Evolutionary conservation across 495 filamentous ascomycete species (phyloP), one percentile per base, ranked within the genome.

Genomic region (Tuber umbilicatum): DNA sequence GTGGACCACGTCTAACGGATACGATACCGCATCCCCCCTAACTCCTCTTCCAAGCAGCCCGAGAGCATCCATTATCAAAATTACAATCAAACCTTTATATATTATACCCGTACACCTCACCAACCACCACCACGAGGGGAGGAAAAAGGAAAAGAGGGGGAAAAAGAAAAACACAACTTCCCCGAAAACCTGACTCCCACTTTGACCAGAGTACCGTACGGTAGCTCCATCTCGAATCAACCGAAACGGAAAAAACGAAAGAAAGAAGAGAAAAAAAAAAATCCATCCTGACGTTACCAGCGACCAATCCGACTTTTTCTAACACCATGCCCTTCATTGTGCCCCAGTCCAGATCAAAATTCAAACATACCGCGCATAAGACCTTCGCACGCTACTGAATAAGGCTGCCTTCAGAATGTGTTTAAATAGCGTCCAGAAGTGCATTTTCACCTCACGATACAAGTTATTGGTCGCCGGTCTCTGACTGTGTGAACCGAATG

Each of bases 291-390:
- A 64, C 55, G 55, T 64, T 64, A 0, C 27, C 27, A 35, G 14
- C 55, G 55, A 64, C 55, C 55, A 64, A 64, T 64, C 55, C 55
- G 55, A 64, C 55, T 64, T 64, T 64, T 64, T 17, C 27, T 14
- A 64, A 64, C 55, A 35, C 55, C 55, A 35, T 17, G 12, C 27
- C 27, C 17, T 35, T 5, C 3, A 12, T 17, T 17, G 31, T 19
- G 27, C 16, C 27, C 55, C 16, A 35, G 55, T 5, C 27, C 55
- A 19, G 55, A 64, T 64, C 55, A 5, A 31, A 64, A 64, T 64
- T 35, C 27, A 16, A 17, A 64, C 27, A 12, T 17, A 4, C 55
- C 55, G 19, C 31, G 55, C 55, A 35, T 60, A 16, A 2, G n/a
- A 31, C 45, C 6, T 1, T 7, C 4, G n/a, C 10, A 60, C 55